Evolutionary conservation across 1,284 basidiomycete species (phyloP), one percentile per base, ranked within the genome.

Genomic region (Paramarasmius palmivorus): DNA sequence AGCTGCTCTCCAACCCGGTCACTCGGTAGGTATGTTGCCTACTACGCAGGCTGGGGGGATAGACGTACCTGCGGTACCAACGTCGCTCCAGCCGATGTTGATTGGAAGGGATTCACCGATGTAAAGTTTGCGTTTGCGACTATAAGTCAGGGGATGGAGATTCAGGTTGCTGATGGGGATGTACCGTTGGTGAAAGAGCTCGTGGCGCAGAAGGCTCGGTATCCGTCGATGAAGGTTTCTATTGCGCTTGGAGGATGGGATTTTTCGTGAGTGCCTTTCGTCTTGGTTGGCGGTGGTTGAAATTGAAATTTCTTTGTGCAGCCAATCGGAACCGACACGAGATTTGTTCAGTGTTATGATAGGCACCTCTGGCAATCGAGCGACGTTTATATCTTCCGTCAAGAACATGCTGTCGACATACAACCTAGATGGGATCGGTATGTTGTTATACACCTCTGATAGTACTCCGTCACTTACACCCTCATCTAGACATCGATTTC

Each of bases 161-260:
- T 53, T 15, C 22, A 53, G 12, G 5, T 58, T 5, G 34, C 46
- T 9, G 36, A 29, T 48, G 35, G 15, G 4, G 50, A 52, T 23
- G 49, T 17, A 6, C 14, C 45, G 15, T 49, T 54, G 0, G 37
- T 59, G 6, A 20, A 49, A 22, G 37, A 54, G 19, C 41, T 59
- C 8, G 55, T 59, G 1, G 23, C 38, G 14, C 47, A 37, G 17
- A 58, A 56, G 34, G 2, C 40, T 1, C 1, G 4, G 1, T 7
- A 52, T 22, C 47, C 56, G 14, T 29, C 17, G 4, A 17, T 57
- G 37, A 53, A 59, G 29, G 57, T 59, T 20, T 17, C 52, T 40
- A 57, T 59, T 23, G 55, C 52, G 2, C 17, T 59, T 35, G 57
- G 57, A 2, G 57, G 57, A n/a, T 59, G 57, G 57, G 55, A 26